Evolutionary conservation across 108 stramenopile genomes (phyloP).

Genomic region (Fistulifera solaris): DNA sequence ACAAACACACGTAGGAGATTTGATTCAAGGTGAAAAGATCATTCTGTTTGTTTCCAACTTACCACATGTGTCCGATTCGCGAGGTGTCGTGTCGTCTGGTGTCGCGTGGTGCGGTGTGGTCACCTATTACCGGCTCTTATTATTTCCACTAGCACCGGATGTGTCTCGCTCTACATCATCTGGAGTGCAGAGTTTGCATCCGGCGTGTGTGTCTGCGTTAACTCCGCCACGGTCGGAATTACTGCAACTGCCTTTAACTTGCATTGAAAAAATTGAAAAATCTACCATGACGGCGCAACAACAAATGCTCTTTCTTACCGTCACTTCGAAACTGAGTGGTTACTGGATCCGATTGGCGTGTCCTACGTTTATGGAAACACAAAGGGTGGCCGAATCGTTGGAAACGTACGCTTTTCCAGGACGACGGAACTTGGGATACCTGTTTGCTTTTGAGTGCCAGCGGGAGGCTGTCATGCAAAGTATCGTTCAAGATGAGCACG

Average conservation of each 20-base stretch:
- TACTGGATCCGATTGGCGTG: conserved; percentile 66
- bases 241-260: conserved; percentile 68
- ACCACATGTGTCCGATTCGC: conserved; percentile 53
- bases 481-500: conserved; percentile 11
- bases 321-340: conserved; percentile 60
- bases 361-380: conserved; percentile 52
- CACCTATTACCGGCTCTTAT: conserved; percentile 70
- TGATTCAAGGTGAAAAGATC: conserved; percentile 64
- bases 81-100: neutral
- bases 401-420: conserved; percentile 87
- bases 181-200: neutral
- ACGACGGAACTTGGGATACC: conserved; percentile 71
- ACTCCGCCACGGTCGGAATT: conserved; percentile 2
- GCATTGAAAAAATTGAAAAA: conserved; percentile 79
- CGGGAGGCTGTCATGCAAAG: conserved; percentile 55
- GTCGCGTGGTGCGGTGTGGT: conserved; percentile 77
- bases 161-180: neutral
- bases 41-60: conserved; percentile 74
- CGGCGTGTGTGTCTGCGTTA: neutral
- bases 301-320: conserved; percentile 29
- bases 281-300: conserved; percentile 21
- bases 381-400: conserved; percentile 61
- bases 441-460: conserved; percentile 85
- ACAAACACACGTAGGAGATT: conserved; percentile 29
- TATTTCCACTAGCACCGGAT: conserved; percentile 27